Percentiles rank a stretch among this genome's conserved stretches.
phyloP scores from a whole-genome alignment of 306 rosid genomes.

The Cotoneaster glaucophyllus region DNA sequence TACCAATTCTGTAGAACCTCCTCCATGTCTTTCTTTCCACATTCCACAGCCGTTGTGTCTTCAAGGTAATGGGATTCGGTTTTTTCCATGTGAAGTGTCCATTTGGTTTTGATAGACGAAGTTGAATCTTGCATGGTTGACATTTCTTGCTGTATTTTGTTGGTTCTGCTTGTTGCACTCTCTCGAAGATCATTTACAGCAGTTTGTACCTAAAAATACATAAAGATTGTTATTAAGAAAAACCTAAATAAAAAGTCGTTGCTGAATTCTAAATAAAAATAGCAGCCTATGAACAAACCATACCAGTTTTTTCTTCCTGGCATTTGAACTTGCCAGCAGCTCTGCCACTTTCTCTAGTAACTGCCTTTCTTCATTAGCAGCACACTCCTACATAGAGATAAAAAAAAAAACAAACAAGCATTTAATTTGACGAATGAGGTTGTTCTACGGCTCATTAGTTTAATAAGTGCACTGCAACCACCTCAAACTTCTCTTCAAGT shows the following conservation, averaged over 20 bases:
- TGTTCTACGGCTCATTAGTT: conserved; percentile 2
- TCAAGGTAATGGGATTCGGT: conserved; percentile 72
- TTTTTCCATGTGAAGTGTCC: conserved; percentile 82
- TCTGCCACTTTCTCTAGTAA: conserved; percentile 88
- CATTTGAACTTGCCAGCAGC: conserved; percentile 81
- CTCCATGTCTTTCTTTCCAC: conserved; percentile 73
- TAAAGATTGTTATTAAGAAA: background rate
- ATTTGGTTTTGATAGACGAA: conserved; percentile 66
- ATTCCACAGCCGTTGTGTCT: conserved; percentile 78
- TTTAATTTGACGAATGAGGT: background rate
- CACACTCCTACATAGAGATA: conserved; percentile 59
- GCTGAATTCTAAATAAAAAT: background rate
- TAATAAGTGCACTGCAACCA: conserved; percentile 22
- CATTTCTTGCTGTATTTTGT: conserved; percentile 73
- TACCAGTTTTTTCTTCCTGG: conserved; percentile 94
- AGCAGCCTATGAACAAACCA: conserved; percentile 7
- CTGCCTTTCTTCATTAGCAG: conserved; percentile 89
- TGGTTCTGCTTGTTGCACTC: conserved; percentile 75
- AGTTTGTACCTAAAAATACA: conserved; percentile 62
- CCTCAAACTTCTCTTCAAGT: conserved; percentile 97
- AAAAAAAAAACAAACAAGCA: background rate
- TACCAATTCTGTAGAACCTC: conserved; percentile 89
- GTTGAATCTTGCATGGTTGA: conserved; percentile 81
- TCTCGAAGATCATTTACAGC: conserved; percentile 89
- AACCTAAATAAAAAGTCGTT: background rate